Conservation (phyloP, 352 stramenopile genomes). For the Elongisporangium anandrum region DNA sequence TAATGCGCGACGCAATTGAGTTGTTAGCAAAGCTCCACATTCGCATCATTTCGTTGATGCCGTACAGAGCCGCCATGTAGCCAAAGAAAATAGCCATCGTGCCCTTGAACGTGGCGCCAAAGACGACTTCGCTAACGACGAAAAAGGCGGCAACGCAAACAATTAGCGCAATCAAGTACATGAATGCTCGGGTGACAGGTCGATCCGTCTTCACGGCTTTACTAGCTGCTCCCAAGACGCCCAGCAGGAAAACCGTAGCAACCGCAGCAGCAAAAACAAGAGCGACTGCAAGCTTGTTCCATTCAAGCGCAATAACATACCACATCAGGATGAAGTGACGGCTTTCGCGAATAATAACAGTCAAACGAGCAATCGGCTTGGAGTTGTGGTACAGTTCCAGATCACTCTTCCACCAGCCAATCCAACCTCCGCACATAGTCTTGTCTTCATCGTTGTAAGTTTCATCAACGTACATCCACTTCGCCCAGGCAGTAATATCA, state of each 20-base stretch:
- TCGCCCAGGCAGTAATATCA: conserved; percentile 63
- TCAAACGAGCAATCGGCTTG: conserved; percentile 60
- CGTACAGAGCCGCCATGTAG: conserved; percentile 71
- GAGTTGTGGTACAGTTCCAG: conserved; percentile 71
- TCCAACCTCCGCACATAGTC: conserved; percentile 70
- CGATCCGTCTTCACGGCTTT: conserved; percentile 26
- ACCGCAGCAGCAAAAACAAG: conserved; percentile 54
- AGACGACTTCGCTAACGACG: conserved; percentile 31
- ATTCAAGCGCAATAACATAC: conserved; percentile 78
- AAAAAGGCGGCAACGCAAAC: conserved; percentile 43
- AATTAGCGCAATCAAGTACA: conserved; percentile 46
- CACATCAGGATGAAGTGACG: conserved; percentile 83
- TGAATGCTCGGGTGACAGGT: conserved; percentile 35
- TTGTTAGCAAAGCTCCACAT: conserved; percentile 79
- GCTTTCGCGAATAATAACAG: conserved; percentile 68
- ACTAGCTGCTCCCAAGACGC: conserved; percentile 31
- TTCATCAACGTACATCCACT: conserved; percentile 81
- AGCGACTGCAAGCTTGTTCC: conserved; percentile 41
- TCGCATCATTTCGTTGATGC: conserved; percentile 80
- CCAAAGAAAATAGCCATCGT: conserved; percentile 76
- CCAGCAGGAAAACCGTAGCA: conserved; percentile 52
- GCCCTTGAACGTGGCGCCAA: conserved; percentile 24
- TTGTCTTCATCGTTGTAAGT: conserved; percentile 56
- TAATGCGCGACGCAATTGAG: conserved; percentile 52
- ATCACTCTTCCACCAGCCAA: conserved; percentile 82